These are phyloP conservation scores for Vigna hirtella DNA, from an alignment of 306 rosid species.

Conservation along the genomic window DNA sequence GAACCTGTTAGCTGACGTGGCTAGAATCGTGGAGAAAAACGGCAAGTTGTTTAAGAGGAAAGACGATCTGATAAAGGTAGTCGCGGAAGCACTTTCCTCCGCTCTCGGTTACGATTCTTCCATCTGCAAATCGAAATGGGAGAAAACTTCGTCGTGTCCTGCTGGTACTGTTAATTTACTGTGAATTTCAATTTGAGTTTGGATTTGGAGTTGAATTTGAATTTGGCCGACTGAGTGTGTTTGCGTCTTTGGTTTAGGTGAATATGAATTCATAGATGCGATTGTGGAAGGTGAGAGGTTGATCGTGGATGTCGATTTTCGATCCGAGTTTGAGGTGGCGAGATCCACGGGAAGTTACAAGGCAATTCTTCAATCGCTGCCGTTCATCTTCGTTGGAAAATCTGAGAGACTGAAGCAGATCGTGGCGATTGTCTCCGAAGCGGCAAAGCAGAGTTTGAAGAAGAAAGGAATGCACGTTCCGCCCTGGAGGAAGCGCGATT, in stretches of 20 bases:
- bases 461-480: conserved; percentile 98
- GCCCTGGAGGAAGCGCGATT: conserved; percentile 94
- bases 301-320: conserved; percentile 83
- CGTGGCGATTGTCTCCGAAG: conserved; percentile 80
- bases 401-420: conserved; percentile 78
- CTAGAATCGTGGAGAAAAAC: conserved; percentile 82
- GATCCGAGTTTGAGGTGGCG: conserved; percentile 94
- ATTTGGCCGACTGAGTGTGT: not conserved
- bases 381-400: conserved; percentile 83
- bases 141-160: conserved; percentile 75
- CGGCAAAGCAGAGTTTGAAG: conserved; percentile 84
- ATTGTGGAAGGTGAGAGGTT: conserved; percentile 70
- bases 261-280: conserved; percentile 88
- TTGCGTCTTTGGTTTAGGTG: conserved; percentile 58
- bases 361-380: conserved; percentile 81
- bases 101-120: conserved; percentile 81
- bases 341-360: conserved; percentile 83
- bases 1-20: conserved; percentile 79
- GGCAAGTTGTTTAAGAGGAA: conserved; percentile 62
- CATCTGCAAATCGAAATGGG: conserved; percentile 94
- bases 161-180: conserved; percentile 61
- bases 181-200: not conserved
- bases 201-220: not conserved
- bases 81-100: conserved; percentile 63
- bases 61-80: conserved; percentile 76